phyloP scores from a whole-genome alignment of 1,284 basidiomycete species.

The Puccinia horiana region DNA sequence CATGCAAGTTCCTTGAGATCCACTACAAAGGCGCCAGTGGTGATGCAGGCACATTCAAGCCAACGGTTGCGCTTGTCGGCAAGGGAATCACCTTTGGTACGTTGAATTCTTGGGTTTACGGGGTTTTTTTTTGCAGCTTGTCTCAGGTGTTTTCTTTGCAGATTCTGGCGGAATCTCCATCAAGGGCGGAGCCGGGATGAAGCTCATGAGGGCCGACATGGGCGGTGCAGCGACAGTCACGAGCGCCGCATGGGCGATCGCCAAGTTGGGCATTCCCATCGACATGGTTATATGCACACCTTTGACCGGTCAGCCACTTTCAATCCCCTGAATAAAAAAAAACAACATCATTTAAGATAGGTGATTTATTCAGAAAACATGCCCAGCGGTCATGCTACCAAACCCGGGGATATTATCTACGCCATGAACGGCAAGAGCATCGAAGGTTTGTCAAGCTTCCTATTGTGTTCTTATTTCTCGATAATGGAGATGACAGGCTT shows the following conservation, averaged over 20 bases:
- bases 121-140: background rate
- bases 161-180: slow-evolving; percentile 86
- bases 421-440: slow-evolving; percentile 86
- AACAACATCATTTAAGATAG: background rate
- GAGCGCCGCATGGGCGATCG: slow-evolving; percentile 73
- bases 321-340: background rate
- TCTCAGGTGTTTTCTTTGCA: background rate
- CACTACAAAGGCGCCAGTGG: slow-evolving; percentile 73
- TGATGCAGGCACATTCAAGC: slow-evolving; percentile 59
- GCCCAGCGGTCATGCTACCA: slow-evolving; percentile 77
- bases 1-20: slow-evolving; percentile 83
- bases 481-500: background rate
- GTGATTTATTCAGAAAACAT: slow-evolving; percentile 72
- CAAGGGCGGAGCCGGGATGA: slow-evolving; percentile 70
- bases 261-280: slow-evolving; percentile 71
- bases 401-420: slow-evolving; percentile 69
- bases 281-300: slow-evolving; percentile 43
- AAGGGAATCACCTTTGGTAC: slow-evolving; percentile 78
- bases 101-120: background rate
- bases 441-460: slow-evolving; percentile 65
- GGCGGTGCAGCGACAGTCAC: slow-evolving; percentile 81
- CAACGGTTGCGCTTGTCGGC: slow-evolving; percentile 76
- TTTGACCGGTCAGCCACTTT: slow-evolving; percentile 25
- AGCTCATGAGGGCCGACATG: slow-evolving; percentile 80
- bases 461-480: slow-evolving; percentile 64